phyloP scores from a whole-genome alignment of 2,329 filamentous ascomycete species.

The Aulographum hederae region DNA sequence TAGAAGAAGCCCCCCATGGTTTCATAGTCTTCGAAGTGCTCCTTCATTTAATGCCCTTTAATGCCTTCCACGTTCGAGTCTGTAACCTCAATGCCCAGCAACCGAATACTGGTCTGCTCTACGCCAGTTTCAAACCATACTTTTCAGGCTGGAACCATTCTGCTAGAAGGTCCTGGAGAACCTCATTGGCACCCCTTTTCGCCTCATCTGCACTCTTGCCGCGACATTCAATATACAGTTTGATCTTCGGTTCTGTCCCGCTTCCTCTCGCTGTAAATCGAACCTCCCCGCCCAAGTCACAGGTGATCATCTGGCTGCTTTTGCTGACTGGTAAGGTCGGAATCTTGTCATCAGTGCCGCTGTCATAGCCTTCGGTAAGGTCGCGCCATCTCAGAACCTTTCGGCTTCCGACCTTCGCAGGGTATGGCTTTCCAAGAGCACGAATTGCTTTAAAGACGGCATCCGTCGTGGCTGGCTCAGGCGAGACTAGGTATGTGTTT shows the following conservation, averaged over 20 bases:
- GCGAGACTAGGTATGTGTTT: conserved; percentile 45
- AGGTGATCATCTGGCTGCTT: conserved; percentile 45
- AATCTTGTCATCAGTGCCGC: conserved; percentile 29
- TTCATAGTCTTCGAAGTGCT: too few species aligned
- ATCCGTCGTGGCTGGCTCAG: conserved; percentile 31
- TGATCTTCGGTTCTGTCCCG: conserved; percentile 50
- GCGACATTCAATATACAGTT: conserved; percentile 35
- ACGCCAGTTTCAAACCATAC: conserved; percentile 7
- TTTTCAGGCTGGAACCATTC: conserved; percentile 29
- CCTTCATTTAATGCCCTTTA: too few species aligned
- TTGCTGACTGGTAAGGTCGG: conserved; percentile 38
- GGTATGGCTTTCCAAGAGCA: conserved; percentile 21
- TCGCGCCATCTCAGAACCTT: conserved; percentile 41
- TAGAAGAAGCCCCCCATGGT: too few species aligned
- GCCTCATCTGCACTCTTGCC: conserved; percentile 22
- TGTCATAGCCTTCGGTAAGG: conserved; percentile 42
- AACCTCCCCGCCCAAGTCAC: conserved; percentile 35
- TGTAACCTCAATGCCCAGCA: too few species aligned
- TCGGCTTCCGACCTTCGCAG: conserved; percentile 29
- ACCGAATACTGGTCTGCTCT: too few species aligned
- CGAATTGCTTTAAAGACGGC: conserved; percentile 37
- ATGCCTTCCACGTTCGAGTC: too few species aligned
- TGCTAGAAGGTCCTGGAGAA: conserved; percentile 24
- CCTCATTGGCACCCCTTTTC: conserved; percentile 23
- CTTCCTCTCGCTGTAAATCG: conserved; percentile 42